A percentile compares a stretch with the other conserved stretches of the same genome.
Evolutionary conservation across 208 protist genomes (phyloP).

Genomic region (Leishmania guyanensis): DNA sequence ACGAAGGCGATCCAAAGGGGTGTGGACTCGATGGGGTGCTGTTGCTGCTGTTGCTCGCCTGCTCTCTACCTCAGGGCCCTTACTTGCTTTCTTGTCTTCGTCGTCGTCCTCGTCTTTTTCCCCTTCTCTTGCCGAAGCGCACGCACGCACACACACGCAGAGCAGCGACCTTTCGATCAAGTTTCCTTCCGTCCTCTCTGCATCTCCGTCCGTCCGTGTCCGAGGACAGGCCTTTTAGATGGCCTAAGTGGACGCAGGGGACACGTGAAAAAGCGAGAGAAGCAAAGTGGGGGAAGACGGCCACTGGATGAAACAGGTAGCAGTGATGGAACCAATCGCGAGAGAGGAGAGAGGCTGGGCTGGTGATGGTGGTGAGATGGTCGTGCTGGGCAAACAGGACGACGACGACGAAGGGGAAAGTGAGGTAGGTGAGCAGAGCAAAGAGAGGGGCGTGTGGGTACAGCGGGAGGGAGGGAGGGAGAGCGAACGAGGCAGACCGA

Average conservation of each 20-base stretch:
- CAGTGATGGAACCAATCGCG: not conserved
- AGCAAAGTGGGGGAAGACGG: not conserved
- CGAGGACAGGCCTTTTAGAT: not conserved
- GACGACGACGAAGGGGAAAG: conserved; percentile 8
- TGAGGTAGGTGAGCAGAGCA: conserved; percentile 1
- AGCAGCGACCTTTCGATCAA: not conserved
- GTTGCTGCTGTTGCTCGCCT: too few species aligned
- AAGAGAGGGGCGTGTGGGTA: not conserved
- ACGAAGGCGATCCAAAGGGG: too few species aligned
- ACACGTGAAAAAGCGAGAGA: not conserved
- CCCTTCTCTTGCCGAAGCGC: not conserved
- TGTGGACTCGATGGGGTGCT: too few species aligned
- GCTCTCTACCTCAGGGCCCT: too few species aligned
- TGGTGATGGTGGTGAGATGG: too few species aligned
- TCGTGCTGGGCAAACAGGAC: not conserved
- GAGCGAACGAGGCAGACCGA: conserved; percentile 1
- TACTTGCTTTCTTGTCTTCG: not conserved
- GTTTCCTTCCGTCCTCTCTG: not conserved
- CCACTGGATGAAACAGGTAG: not conserved
- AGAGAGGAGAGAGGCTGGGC: not conserved
- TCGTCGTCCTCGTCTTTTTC: not conserved
- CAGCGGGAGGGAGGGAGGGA: not conserved
- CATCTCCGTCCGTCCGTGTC: not conserved
- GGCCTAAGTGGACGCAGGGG: not conserved
- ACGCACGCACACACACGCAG: not conserved